These are phyloP conservation scores for Hortaea werneckii DNA, from an alignment of 2,329 filamentous ascomycete genomes.

Conservation along the genomic window DNA sequence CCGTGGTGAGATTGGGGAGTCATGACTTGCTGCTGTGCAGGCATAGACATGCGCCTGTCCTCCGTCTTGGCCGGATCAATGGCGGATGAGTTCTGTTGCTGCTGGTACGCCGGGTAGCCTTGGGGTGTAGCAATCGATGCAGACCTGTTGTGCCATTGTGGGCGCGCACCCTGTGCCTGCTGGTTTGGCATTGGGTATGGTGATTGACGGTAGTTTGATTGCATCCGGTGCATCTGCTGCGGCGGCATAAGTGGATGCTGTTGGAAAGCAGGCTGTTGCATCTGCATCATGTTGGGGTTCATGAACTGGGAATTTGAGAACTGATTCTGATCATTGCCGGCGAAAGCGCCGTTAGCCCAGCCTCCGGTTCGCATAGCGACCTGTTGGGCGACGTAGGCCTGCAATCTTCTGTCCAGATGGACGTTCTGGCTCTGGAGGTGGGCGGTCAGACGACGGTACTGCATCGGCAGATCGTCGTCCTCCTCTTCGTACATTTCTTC, in stretches of 20 bases:
- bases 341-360: slow-evolving; percentile 4
- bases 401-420: slow-evolving; percentile 53
- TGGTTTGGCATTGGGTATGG: slow-evolving; percentile 28
- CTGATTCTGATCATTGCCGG: slow-evolving; percentile 27
- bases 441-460: slow-evolving; percentile 53
- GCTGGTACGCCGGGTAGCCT: slow-evolving; percentile 16
- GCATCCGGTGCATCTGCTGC: slow-evolving; percentile 11
- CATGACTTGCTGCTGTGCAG: slow-evolving; percentile 12
- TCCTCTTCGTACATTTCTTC: slow-evolving; percentile 97
- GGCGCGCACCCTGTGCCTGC: slow-evolving; percentile 16
- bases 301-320: slow-evolving; percentile 31
- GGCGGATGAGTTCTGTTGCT: slow-evolving; percentile 20
- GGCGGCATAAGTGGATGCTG: slow-evolving; percentile 6
- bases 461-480: slow-evolving; percentile 65
- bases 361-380: slow-evolving; percentile 44
- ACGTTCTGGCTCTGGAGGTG: slow-evolving; percentile 51
- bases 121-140: slow-evolving; percentile 36
- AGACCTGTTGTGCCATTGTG: slow-evolving; percentile 31
- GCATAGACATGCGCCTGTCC: slow-evolving; percentile 35
- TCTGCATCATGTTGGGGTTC: slow-evolving; percentile 25
- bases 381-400: slow-evolving; percentile 48
- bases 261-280: slow-evolving; percentile 9
- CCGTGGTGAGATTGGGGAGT: slow-evolving; percentile 10
- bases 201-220: slow-evolving; percentile 29
- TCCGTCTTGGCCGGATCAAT: slow-evolving; percentile 7